A percentile compares a stretch with the other conserved stretches of the same genome.
These are phyloP conservation scores for Podospora comata DNA, from an alignment of 495 filamentous ascomycete species.

Conservation along the genomic window DNA sequence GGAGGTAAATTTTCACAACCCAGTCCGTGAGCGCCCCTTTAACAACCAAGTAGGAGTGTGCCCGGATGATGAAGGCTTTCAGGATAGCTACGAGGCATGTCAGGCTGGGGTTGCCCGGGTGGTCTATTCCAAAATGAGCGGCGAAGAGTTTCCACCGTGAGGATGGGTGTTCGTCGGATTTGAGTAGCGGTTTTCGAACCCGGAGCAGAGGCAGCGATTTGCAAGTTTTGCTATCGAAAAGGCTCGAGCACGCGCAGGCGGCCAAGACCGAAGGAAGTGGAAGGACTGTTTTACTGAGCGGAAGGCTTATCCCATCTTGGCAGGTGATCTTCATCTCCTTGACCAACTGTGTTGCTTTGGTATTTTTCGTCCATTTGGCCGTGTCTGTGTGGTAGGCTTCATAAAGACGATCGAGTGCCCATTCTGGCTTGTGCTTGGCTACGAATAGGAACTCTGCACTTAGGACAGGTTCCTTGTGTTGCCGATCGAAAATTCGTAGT, in stretches of 20 bases:
- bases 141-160: background rate
- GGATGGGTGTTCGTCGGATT: background rate
- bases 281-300: background rate
- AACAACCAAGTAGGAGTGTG: background rate
- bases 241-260: background rate
- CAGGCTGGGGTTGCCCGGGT: background rate
- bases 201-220: background rate
- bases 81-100: background rate
- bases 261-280: background rate
- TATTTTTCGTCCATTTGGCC: background rate
- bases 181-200: background rate
- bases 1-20: background rate
- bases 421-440: background rate
- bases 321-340: background rate
- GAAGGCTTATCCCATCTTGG: background rate
- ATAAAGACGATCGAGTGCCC: background rate
- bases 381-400: background rate
- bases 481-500: background rate
- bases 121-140: background rate
- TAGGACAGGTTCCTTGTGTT: background rate
- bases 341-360: background rate
- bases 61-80: background rate
- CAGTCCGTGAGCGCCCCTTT: background rate
- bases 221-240: background rate
- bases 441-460: background rate